A percentile compares a stretch with the other conserved stretches of the same genome.
These are phyloP conservation scores for Lagenaria siceraria DNA, from an alignment of 306 rosid species.

Conservation along the genomic window DNA sequence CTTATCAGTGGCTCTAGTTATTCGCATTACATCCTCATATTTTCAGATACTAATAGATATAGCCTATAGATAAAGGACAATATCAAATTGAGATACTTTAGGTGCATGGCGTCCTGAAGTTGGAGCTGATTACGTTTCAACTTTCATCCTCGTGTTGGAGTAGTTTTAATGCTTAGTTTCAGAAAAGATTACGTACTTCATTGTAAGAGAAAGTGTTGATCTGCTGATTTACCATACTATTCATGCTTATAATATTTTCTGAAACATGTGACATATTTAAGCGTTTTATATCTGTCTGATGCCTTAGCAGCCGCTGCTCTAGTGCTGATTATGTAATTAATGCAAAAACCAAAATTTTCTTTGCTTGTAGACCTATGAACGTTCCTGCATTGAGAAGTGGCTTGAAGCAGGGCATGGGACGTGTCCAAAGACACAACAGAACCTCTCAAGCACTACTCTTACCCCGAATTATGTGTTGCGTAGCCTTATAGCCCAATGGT, in stretches of 20 bases:
- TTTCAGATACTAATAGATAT: not conserved
- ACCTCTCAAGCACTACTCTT: constrained; percentile 55
- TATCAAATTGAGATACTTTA: not conserved
- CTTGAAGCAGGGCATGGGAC: constrained; percentile 76
- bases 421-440: constrained; percentile 89
- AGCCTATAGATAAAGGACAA: not conserved
- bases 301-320: not conserved
- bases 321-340: not conserved
- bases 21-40: not conserved
- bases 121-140: not conserved
- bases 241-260: not conserved
- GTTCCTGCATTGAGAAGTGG: constrained; percentile 91
- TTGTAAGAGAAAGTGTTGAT: not conserved
- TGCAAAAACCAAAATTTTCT: not conserved
- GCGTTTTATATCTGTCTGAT: not conserved
- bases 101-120: not conserved
- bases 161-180: not conserved
- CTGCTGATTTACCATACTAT: not conserved
- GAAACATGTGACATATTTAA: not conserved
- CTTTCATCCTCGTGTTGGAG: not conserved
- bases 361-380: constrained; percentile 85
- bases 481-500: constrained; percentile 94
- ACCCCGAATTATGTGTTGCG: constrained; percentile 92
- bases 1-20: not conserved
- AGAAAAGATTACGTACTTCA: not conserved